Percentiles rank a stretch among this genome's conserved stretches.
Conservation (phyloP, 331 rosid species). For the Quercus tomentella region DNA sequence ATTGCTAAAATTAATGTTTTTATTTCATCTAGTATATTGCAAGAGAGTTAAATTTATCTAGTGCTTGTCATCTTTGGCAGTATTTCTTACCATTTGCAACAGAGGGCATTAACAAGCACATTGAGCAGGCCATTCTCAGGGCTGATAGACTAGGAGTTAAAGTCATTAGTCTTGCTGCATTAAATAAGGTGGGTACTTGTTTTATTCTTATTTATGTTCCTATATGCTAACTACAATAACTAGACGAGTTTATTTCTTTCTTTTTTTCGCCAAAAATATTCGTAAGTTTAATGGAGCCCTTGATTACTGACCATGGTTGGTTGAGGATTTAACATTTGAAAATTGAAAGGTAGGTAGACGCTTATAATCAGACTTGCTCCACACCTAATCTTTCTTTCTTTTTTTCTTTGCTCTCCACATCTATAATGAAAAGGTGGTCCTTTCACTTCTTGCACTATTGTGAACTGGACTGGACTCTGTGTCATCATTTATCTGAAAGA, state of each 20-base stretch:
- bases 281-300: background rate
- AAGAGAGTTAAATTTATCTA: background rate
- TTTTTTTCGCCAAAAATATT: background rate
- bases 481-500: too few species aligned
- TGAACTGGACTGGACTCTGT: too few species aligned
- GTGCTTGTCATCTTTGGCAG: slow-evolving; percentile 28
- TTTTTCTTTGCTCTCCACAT: too few species aligned
- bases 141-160: slow-evolving; percentile 84
- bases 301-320: slow-evolving; percentile 34
- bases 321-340: slow-evolving; percentile 21
- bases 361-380: too few species aligned
- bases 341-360: background rate
- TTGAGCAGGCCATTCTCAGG: slow-evolving; percentile 77
- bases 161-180: slow-evolving; percentile 96
- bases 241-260: background rate
- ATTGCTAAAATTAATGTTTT: background rate
- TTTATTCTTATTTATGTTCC: background rate
- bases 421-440: too few species aligned
- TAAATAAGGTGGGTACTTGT: slow-evolving; percentile 67
- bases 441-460: too few species aligned
- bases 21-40: too few species aligned
- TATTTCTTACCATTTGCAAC: slow-evolving; percentile 93
- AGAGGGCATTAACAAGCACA: slow-evolving; percentile 77
- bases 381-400: too few species aligned
- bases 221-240: too few species aligned